phyloP scores from a whole-genome alignment of 1,284 basidiomycete genomes.

The Xerocomus minutiporus region DNA sequence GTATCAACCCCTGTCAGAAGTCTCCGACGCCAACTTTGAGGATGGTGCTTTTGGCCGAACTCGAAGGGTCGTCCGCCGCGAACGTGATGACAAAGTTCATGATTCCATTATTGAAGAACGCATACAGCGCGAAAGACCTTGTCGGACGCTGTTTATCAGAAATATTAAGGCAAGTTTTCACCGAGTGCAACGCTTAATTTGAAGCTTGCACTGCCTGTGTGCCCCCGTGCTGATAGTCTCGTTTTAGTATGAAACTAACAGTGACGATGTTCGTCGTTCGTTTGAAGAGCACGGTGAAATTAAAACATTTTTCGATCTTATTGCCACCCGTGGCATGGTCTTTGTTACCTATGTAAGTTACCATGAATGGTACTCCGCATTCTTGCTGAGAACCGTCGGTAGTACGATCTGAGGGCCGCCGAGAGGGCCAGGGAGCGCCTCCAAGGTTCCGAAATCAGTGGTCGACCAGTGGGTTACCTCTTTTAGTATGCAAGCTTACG shows the following conservation, averaged over 20 bases:
- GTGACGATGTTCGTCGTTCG: slow-evolving; percentile 73
- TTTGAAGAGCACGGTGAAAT: slow-evolving; percentile 94
- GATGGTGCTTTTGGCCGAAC: slow-evolving; percentile 50
- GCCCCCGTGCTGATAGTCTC: slow-evolving; percentile 17
- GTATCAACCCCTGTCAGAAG: slow-evolving; percentile 54
- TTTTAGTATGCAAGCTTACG: neutral
- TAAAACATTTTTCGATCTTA: slow-evolving; percentile 94
- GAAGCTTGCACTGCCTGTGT: slow-evolving; percentile 6
- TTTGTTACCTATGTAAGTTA: slow-evolving; percentile 93
- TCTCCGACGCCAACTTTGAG: slow-evolving; percentile 49
- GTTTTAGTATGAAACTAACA: slow-evolving; percentile 83
- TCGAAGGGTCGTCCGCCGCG: slow-evolving; percentile 51
- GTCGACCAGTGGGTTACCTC: slow-evolving; percentile 65
- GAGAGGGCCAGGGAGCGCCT: slow-evolving; percentile 84
- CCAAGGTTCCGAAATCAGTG: slow-evolving; percentile 80
- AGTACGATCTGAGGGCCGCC: slow-evolving; percentile 91
- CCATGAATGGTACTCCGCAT: neutral
- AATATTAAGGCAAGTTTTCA: slow-evolving; percentile 85
- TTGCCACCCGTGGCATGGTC: slow-evolving; percentile 91
- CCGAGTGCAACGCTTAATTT: slow-evolving; percentile 12
- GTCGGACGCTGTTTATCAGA: slow-evolving; percentile 92
- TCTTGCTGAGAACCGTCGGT: slow-evolving; percentile 12
- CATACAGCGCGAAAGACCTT: slow-evolving; percentile 87
- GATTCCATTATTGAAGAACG: slow-evolving; percentile 86
- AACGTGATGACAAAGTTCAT: slow-evolving; percentile 78